phyloP scores from a whole-genome alignment of 768 basidiomycete species.

The Auricularia sp. region DNA sequence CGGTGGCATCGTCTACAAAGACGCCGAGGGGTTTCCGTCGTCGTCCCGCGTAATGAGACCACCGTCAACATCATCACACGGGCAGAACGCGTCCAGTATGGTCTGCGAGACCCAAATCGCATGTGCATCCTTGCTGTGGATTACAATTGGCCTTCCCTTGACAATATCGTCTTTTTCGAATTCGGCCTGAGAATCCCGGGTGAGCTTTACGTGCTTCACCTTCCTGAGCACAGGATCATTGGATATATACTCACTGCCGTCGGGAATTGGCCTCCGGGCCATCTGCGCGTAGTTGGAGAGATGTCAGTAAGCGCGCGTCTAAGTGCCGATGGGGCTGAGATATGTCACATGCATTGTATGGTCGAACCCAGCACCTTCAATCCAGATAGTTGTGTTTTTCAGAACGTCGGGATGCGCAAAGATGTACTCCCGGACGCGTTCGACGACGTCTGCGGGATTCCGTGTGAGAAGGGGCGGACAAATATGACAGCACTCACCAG shows the following conservation, averaged over 20 bases:
- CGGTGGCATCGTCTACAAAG: constrained; percentile 84
- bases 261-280: constrained; percentile 55
- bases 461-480: not conserved
- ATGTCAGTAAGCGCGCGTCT: not conserved
- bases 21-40: constrained; percentile 59
- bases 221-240: not conserved
- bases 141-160: constrained; percentile 55
- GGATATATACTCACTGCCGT: constrained; percentile 43
- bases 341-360: constrained; percentile 44
- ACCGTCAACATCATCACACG: constrained; percentile 43
- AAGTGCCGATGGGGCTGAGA: not conserved
- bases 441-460: constrained; percentile 43
- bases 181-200: constrained; percentile 32
- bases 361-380: constrained; percentile 89
- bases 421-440: constrained; percentile 50
- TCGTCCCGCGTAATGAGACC: constrained; percentile 63
- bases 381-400: constrained; percentile 50
- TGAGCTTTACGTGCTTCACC: constrained; percentile 30
- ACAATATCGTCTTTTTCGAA: constrained; percentile 28
- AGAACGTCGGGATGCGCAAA: constrained; percentile 43
- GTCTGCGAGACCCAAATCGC: constrained; percentile 77
- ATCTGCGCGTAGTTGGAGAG: constrained; percentile 22
- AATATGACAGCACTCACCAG: constrained; percentile 31
- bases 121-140: constrained; percentile 74
- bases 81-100: constrained; percentile 35